Evolutionary conservation across 306 rosid genomes (phyloP).

Genomic region (Astragalus glycyphyllos): DNA sequence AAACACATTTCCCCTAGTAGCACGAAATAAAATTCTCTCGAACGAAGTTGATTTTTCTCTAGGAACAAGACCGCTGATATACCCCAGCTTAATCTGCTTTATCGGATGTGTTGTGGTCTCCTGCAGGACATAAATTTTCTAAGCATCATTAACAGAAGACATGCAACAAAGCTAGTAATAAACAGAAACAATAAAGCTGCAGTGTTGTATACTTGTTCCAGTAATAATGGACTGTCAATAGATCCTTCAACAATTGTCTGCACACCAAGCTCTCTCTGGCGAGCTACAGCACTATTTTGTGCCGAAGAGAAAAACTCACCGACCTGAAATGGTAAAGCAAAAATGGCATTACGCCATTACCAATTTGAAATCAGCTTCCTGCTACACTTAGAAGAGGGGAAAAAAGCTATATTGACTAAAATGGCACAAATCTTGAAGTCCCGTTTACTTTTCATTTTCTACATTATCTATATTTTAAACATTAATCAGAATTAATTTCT

Average conservation of each 20-base stretch:
- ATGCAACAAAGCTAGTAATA: background rate
- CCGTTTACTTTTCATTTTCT: too few species aligned
- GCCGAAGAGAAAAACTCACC: constrained; percentile 78
- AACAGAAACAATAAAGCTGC: constrained; percentile 24
- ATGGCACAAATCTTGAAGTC: background rate
- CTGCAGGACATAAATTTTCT: constrained; percentile 48
- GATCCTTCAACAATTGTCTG: constrained; percentile 58
- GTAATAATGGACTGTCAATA: constrained; percentile 76
- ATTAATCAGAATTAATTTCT: too few species aligned
- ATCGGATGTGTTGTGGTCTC: constrained; percentile 56
- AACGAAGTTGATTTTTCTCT: constrained; percentile 75
- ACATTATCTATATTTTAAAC: too few species aligned
- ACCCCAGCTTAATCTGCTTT: constrained; percentile 79
- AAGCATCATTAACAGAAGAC: constrained; percentile 34
- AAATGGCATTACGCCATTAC: background rate
- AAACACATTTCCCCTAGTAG: constrained; percentile 87
- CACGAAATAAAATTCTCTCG: constrained; percentile 79
- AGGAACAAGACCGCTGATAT: constrained; percentile 75
- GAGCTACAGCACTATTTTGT: constrained; percentile 61
- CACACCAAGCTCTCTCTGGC: constrained; percentile 60
- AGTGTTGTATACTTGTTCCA: constrained; percentile 58
- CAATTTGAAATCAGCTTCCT: background rate
- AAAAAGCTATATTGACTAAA: constrained; percentile 20
- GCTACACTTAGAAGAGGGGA: constrained; percentile 25
- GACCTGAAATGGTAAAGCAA: constrained; percentile 54